Evolutionary conservation across 2,329 filamentous ascomycete genomes (phyloP).

Genomic region (Microdochium paspali): DNA sequence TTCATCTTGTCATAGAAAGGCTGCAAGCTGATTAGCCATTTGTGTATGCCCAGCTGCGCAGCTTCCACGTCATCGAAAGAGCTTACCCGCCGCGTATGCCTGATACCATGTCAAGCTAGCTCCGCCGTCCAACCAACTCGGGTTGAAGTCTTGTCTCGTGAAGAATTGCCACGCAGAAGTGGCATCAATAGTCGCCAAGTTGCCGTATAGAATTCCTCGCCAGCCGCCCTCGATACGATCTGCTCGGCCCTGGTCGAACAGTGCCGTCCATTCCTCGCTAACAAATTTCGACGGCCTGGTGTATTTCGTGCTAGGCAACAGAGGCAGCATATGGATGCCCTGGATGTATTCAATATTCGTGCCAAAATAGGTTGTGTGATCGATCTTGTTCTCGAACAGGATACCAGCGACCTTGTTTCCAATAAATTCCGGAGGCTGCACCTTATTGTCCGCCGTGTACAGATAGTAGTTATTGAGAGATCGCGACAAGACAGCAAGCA

Average conservation of each 20-base stretch:
- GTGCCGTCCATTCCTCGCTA: conserved; percentile 69
- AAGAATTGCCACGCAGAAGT: conserved; percentile 67
- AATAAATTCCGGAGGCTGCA: conserved; percentile 68
- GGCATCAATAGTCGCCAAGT: conserved; percentile 70
- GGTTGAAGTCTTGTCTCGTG: conserved; percentile 52
- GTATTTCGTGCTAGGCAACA: conserved; percentile 53
- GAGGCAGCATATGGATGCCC: conserved; percentile 66
- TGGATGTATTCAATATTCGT: conserved; percentile 60
- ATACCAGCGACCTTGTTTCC: conserved; percentile 66
- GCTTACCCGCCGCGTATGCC: conserved; percentile 65
- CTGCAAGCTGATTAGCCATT: conserved; percentile 6
- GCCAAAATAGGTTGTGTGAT: conserved; percentile 89
- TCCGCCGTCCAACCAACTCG: conserved; percentile 68
- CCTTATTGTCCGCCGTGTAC: conserved; percentile 57
- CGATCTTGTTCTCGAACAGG: conserved; percentile 90
- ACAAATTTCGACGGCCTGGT: conserved; percentile 64
- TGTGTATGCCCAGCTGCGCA: too few species aligned
- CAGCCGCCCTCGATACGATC: conserved; percentile 65
- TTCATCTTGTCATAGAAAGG: conserved; percentile 14
- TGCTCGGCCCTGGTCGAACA: conserved; percentile 61
- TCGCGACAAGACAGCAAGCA: conserved; percentile 70
- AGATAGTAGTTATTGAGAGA: conserved; percentile 76
- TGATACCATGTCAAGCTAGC: conserved; percentile 80
- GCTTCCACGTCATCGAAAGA: not conserved
- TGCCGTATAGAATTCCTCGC: conserved; percentile 78